phyloP scores from a whole-genome alignment of 2,329 filamentous ascomycete species.

The Fusarium globosum region DNA sequence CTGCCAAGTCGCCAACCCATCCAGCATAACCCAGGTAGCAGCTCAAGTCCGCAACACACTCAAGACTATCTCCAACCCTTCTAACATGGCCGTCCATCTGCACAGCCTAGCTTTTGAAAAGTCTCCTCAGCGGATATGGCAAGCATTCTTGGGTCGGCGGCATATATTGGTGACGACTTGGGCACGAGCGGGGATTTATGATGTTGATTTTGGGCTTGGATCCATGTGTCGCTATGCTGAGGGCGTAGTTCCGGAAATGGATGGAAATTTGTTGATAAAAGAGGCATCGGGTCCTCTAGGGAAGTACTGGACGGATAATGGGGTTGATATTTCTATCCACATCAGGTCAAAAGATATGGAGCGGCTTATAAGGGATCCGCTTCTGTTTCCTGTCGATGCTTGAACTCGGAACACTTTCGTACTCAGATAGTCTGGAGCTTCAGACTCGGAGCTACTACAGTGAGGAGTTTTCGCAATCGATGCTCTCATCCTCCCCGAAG shows the following conservation, averaged over 20 bases:
- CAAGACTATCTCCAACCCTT: neutral
- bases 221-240: conserved; percentile 33
- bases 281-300: conserved; percentile 25
- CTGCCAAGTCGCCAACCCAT: neutral
- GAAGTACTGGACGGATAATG: conserved; percentile 38
- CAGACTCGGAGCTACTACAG: neutral
- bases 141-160: conserved; percentile 39
- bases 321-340: conserved; percentile 39
- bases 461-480: neutral
- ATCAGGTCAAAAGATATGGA: conserved; percentile 31
- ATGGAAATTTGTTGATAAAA: conserved; percentile 41
- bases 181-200: conserved; percentile 42
- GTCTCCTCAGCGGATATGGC: conserved; percentile 45
- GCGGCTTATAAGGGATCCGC: conserved; percentile 24
- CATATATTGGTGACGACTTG: conserved; percentile 45
- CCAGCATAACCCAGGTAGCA: neutral
- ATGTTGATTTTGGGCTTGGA: conserved; percentile 41
- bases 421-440: neutral
- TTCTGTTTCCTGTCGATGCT: conserved; percentile 10
- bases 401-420: neutral
- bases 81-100: conserved; percentile 28
- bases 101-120: conserved; percentile 38
- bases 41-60: conserved; percentile 31
- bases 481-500: neutral
- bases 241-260: conserved; percentile 38